Conservation (phyloP, 495 filamentous ascomycete species). For the Aspergillus avenaceus region DNA sequence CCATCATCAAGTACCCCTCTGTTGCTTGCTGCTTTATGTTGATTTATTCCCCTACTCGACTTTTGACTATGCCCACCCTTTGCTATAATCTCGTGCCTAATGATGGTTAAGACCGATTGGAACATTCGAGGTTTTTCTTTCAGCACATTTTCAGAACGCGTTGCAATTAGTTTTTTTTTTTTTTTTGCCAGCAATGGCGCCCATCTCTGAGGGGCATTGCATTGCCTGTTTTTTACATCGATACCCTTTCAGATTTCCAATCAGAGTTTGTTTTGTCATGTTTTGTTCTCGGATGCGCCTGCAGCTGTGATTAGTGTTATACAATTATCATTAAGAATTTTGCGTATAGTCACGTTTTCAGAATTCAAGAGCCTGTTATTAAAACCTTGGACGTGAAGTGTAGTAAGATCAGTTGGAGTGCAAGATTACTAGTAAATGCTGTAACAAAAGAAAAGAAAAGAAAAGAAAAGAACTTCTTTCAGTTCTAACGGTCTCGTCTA, state of each 20-base stretch:
- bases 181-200: not conserved
- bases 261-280: conserved; percentile 4
- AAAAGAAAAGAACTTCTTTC: not conserved
- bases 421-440: too few relatives aligned
- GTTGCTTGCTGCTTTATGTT: conserved; percentile 24
- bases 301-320: too few relatives aligned
- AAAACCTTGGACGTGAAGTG: too few relatives aligned
- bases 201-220: not conserved
- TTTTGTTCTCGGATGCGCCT: conserved; percentile 4
- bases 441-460: not conserved
- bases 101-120: conserved; percentile 9
- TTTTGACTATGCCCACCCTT: conserved; percentile 13
- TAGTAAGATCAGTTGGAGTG: too few relatives aligned
- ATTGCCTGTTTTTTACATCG: conserved; percentile 25
- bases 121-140: not conserved
- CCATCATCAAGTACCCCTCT: too few relatives aligned
- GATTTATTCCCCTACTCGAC: conserved; percentile 16
- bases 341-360: too few relatives aligned
- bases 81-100: not conserved
- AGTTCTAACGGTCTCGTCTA: too few relatives aligned
- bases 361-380: too few relatives aligned
- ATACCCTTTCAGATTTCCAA: conserved; percentile 29
- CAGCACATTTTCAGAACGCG: not conserved
- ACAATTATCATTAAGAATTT: too few relatives aligned
- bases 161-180: not conserved